phyloP scores from a whole-genome alignment of 164 flowering plant genomes.

The Hamamelis virginiana region DNA sequence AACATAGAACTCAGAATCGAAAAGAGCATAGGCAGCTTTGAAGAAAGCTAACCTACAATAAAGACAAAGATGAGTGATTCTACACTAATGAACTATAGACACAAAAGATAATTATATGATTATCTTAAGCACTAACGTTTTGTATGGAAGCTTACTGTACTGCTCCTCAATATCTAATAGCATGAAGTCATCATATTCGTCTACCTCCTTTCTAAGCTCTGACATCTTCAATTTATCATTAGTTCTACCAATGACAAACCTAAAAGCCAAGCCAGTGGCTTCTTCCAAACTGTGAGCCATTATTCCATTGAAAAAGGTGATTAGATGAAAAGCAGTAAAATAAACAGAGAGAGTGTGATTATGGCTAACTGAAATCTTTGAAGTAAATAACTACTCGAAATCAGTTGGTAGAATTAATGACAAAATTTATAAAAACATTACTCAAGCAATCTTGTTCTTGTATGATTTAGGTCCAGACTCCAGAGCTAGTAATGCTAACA shows the following conservation, averaged over 20 bases:
- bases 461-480: too few relatives aligned
- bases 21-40: constrained; percentile 82
- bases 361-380: neutral
- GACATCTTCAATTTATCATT: constrained; percentile 71
- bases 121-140: constrained; percentile 69
- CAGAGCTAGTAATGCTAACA: too few relatives aligned
- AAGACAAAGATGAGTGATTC: neutral
- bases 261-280: constrained; percentile 87
- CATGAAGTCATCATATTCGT: constrained; percentile 82
- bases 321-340: neutral
- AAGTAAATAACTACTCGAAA: neutral
- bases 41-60: constrained; percentile 72
- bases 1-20: constrained; percentile 87
- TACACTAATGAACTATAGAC: neutral
- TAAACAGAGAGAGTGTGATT: neutral
- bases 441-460: too few relatives aligned
- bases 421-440: too few relatives aligned
- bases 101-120: constrained; percentile 2
- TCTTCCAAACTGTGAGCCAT: constrained; percentile 81
- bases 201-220: constrained; percentile 76
- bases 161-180: constrained; percentile 85
- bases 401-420: neutral
- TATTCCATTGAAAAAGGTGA: neutral
- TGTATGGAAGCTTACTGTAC: constrained; percentile 89
- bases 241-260: constrained; percentile 88